Evolutionary conservation across 2,329 filamentous ascomycete species (phyloP), one percentile per base, ranked within the genome.

Genomic region (Beauveria sp.): DNA sequence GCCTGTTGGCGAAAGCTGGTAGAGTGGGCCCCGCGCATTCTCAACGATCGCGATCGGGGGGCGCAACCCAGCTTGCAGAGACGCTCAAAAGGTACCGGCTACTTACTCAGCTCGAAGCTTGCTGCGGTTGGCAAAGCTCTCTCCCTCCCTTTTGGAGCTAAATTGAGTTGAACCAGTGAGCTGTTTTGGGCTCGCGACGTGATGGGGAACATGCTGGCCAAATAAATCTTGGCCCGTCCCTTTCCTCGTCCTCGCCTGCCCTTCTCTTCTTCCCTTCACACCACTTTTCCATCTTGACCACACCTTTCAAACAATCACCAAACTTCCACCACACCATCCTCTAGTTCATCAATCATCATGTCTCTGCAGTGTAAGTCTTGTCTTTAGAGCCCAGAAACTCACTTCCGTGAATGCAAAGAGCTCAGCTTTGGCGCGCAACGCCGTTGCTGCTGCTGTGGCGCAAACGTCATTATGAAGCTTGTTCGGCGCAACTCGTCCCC

Each of bases 341-440:
- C 26, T 14, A 24, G 28, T 63, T 59, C 48, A 59, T 50, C 43
- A 69, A 54, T 66, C 73, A 80, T 61, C 70, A 84, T 84, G 82
- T 83, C 82, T 81, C 79, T 84, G 66, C 80, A 84, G 74, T 84
- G 81, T 84, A 70, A 73, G 80, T 77, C 10, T 26, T 16, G 8
- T 16, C 22, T 18, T 43, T 40, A 10, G 14, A 43, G 24, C 57
- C 9, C 37, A 24, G 22, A 24, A 47, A 3, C 22, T 26, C 44
- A 16, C 44, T 5, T 3, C 1, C 52, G 47, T 57, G 59, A 41
- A 26, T 57, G 5, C 34, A 37, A 37, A 16, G 14, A 34, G 34
- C 34, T 37, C 34, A 16, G 34, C 14, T 37, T 14, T 30, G 14
- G 26, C 53, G 41, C 51, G 37, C 55, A 20, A 22, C 30, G 22